Base-by-base conservation (phyloP, 768 basidiomycete genomes). In the Pholiota microspora region DNA sequence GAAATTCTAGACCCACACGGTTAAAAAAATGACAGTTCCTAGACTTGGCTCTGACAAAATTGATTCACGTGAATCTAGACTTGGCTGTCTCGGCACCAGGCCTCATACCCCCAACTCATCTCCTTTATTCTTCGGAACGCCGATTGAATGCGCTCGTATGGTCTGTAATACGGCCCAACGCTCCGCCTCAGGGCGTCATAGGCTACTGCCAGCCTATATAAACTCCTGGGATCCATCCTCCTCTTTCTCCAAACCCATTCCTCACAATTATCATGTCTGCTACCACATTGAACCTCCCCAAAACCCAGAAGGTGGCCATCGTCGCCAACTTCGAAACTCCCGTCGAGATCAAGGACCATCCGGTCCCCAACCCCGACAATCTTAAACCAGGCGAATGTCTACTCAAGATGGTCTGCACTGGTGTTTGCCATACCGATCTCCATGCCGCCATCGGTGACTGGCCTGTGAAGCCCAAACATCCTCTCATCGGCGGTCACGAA, bases 381-480 rank as follows among this genome's bases (percentile, higher is more conserved):
- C 86, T 89, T 65, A 71, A 68, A 0, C 85, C 85, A 0, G 85
- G 85, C 44, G 84, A 90, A 69, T 88, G 86, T 64, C 83, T 92
- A 59, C 75, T 93, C 68, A 86, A 88, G 69, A 75, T 93, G 64
- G 76, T 79, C 31, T 86, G 82, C 71, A 85, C 87, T 5, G 91
- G 91, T 53, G 89, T 92, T n/a, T 93, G 92, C 71, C 90, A 92
- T 65, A 89, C 88, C 2, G 92, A 93, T 63, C 77, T 91, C 12
- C 92, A 93, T 62, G 86, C 86, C 24, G 81, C 81, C 32, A 69
- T 79, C 34, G 83, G 81, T 40, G 93, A 94, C 65, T 94, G 94
- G 94, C 93, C 93, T 0, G 54, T 89, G 8, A 69, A 77, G n/a
- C 75, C 82, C 29, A 80, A 75, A 49, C 75, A 75, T 1, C 88